Conservation (phyloP, 2,329 filamentous ascomycete genomes). For the Aspergillus fructus region DNA sequence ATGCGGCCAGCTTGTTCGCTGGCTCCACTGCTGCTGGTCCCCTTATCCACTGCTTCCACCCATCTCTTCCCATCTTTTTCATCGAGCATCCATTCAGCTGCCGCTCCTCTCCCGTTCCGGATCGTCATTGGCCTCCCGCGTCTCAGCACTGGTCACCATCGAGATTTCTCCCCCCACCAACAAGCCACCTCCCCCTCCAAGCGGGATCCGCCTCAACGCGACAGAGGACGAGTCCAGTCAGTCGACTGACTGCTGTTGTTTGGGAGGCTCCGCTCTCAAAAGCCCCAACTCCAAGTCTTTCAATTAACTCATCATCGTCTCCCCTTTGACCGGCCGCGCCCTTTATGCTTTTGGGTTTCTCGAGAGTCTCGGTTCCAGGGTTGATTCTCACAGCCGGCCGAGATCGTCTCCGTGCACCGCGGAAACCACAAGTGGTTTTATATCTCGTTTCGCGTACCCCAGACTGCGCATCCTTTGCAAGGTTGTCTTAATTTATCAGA, state of each 20-base stretch:
- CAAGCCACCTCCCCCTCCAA: slow-evolving; percentile 10
- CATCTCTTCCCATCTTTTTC: not conserved
- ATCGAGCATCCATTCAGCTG: slow-evolving; percentile 9
- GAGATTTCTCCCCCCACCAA: slow-evolving; percentile 3
- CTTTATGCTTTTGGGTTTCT: not conserved
- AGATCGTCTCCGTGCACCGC: not conserved
- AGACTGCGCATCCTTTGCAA: slow-evolving; percentile 13
- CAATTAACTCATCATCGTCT: not conserved
- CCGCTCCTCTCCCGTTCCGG: not conserved
- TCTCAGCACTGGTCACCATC: slow-evolving; percentile 4
- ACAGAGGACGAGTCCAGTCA: slow-evolving; percentile 6
- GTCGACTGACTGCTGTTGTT: slow-evolving; percentile 11
- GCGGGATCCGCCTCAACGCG: slow-evolving; percentile 15
- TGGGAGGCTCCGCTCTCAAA: slow-evolving; percentile 20
- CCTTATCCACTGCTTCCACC: slow-evolving; percentile 11
- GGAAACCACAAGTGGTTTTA: not conserved
- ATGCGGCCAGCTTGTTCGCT: slow-evolving; percentile 15
- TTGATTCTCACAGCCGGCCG: not conserved
- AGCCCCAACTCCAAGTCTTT: not conserved
- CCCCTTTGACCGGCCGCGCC: not conserved
- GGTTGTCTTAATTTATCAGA: slow-evolving; percentile 1
- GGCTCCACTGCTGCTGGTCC: slow-evolving; percentile 21
- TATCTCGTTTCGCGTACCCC: slow-evolving; percentile 10
- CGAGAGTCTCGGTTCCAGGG: not conserved
- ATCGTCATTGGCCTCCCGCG: slow-evolving; percentile 3